Conservation (phyloP, 2,329 filamentous ascomycete genomes). For the Colletotrichum plurivorum region DNA sequence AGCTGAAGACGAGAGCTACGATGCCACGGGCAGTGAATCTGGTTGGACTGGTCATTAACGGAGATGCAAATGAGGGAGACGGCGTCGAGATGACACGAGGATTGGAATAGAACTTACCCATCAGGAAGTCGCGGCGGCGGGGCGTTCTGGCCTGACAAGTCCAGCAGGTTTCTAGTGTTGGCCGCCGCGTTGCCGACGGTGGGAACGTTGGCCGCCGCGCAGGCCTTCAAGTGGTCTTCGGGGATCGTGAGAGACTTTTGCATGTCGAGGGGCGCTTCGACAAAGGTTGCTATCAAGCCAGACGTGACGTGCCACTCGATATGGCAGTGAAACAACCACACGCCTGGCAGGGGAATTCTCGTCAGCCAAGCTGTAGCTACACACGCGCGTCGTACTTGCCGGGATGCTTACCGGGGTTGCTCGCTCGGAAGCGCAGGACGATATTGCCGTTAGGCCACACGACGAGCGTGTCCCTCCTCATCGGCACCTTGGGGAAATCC, state of each 20-base stretch:
- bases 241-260: slow-evolving; percentile 75
- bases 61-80: too few relatives aligned
- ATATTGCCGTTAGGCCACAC: slow-evolving; percentile 77
- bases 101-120: slow-evolving; percentile 60
- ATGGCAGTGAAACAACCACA: slow-evolving; percentile 85
- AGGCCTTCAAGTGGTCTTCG: slow-evolving; percentile 69
- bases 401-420: slow-evolving; percentile 70
- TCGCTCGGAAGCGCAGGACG: slow-evolving; percentile 75
- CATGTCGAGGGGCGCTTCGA: slow-evolving; percentile 74
- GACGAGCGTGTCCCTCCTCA: slow-evolving; percentile 78
- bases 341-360: slow-evolving; percentile 50
- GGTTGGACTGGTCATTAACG: neutral
- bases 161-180: slow-evolving; percentile 74
- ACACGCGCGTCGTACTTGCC: neutral
- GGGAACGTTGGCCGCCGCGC: slow-evolving; percentile 65
- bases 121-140: slow-evolving; percentile 70
- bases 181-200: slow-evolving; percentile 81
- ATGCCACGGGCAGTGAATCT: slow-evolving; percentile 79
- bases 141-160: slow-evolving; percentile 73
- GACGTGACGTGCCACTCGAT: slow-evolving; percentile 83
- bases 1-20: slow-evolving; percentile 81
- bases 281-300: slow-evolving; percentile 74
- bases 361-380: slow-evolving; percentile 10
- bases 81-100: neutral
- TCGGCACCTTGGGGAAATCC: slow-evolving; percentile 68